These are phyloP conservation scores for Coemansia sp. DNA, from an alignment of 192 early-diverging fungal species.

Conservation along the genomic window DNA sequence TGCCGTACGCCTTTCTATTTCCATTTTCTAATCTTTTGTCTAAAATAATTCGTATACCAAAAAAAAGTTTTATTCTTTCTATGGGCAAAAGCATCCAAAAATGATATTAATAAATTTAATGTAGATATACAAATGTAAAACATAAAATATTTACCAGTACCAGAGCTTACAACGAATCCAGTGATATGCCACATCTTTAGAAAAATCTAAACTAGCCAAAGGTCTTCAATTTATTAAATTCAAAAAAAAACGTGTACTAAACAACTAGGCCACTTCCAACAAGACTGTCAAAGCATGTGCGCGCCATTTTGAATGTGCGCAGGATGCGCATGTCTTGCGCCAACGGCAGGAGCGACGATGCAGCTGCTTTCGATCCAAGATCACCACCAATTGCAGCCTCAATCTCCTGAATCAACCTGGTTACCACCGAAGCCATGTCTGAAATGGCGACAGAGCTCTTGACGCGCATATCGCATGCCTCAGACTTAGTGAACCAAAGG, in stretches of 20 bases:
- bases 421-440: slow-evolving; percentile 39
- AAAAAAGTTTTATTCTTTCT: too few species aligned
- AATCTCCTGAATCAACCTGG: slow-evolving; percentile 26
- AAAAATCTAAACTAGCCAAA: too few species aligned
- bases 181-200: too few species aligned
- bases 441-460: slow-evolving; percentile 44
- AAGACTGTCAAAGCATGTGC: slow-evolving; percentile 47
- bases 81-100: too few species aligned
- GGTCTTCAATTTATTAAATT: not conserved
- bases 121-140: too few species aligned
- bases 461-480: slow-evolving; percentile 28
- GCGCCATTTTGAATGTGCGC: slow-evolving; percentile 42
- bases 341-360: slow-evolving; percentile 23
- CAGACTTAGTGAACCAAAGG: slow-evolving; percentile 19
- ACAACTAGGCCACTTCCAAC: slow-evolving; percentile 25
- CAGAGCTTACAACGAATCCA: too few species aligned
- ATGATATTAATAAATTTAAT: too few species aligned
- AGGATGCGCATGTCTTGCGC: slow-evolving; percentile 43
- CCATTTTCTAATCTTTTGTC: too few species aligned
- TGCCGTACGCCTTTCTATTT: too few species aligned
- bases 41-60: too few species aligned
- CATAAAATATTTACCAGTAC: too few species aligned
- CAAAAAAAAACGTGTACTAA: not conserved
- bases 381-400: not conserved
- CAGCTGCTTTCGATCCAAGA: not conserved